Evolutionary conservation across 75 land plant species (phyloP).

Genomic region (Pseudotsuga menziesii): DNA sequence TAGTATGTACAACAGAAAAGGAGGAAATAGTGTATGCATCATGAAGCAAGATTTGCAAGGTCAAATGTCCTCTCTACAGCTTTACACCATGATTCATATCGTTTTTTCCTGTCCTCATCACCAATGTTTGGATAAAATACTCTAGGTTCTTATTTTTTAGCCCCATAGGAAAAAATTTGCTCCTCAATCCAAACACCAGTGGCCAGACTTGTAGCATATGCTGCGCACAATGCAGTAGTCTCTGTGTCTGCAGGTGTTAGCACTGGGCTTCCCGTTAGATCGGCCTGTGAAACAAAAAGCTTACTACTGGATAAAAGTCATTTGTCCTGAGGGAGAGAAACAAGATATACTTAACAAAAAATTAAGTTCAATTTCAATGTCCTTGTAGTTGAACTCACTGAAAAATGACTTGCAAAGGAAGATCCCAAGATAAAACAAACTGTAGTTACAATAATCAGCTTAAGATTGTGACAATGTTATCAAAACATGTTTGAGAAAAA

Average conservation of each 20-base stretch:
- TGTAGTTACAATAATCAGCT: constrained; percentile 1
- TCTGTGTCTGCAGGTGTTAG: constrained; percentile 90
- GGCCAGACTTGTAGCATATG: constrained; percentile 96
- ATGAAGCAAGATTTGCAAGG: constrained; percentile 70
- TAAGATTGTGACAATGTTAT: too few relatives aligned
- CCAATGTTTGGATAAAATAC: constrained; percentile 51
- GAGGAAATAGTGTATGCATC: neutral
- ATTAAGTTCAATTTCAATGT: neutral
- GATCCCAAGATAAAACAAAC: neutral
- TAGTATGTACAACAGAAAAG: too few relatives aligned
- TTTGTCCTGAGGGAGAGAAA: neutral
- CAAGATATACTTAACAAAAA: neutral
- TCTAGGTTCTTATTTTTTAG: constrained; percentile 29
- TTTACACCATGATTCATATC: constrained; percentile 77
- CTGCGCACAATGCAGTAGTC: constrained; percentile 96
- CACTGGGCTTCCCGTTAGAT: constrained; percentile 80
- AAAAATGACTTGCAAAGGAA: neutral
- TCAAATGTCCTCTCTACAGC: constrained; percentile 87
- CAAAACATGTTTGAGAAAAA: too few relatives aligned
- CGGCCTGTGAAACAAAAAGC: constrained; percentile 58
- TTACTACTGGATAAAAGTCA: neutral
- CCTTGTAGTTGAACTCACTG: neutral
- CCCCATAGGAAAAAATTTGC: constrained; percentile 45
- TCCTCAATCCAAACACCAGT: constrained; percentile 77
- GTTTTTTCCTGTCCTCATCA: constrained; percentile 64